Evolutionary conservation across 2,329 filamentous ascomycete species (phyloP).

Genomic region (Colletotrichum liriopes): DNA sequence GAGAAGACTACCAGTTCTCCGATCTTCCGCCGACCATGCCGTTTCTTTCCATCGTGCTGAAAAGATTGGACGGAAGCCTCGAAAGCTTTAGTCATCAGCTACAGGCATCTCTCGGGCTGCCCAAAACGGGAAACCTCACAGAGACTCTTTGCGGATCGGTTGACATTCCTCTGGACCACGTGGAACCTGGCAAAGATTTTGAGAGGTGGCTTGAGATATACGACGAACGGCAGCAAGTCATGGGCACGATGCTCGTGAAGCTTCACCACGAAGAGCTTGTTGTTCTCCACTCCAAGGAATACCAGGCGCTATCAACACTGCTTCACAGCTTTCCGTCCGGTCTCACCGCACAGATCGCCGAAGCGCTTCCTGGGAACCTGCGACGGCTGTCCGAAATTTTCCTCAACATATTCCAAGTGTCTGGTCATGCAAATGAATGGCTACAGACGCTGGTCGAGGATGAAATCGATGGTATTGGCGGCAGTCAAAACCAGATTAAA

Average conservation of each 20-base stretch:
- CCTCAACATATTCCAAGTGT: conserved; percentile 95
- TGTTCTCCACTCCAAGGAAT: conserved; percentile 89
- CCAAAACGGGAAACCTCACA: conserved; percentile 60
- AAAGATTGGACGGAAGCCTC: conserved; percentile 70
- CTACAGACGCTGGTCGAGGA: conserved; percentile 94
- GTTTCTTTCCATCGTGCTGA: conserved; percentile 79
- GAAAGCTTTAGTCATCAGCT: conserved; percentile 64
- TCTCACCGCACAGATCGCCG: conserved; percentile 87
- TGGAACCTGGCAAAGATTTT: conserved; percentile 82
- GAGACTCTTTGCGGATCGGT: conserved; percentile 78
- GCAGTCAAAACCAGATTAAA: conserved; percentile 84
- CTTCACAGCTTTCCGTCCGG: conserved; percentile 88
- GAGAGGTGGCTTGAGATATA: conserved; percentile 91
- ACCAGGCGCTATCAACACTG: conserved; percentile 85
- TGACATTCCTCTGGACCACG: conserved; percentile 85
- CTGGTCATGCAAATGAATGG: conserved; percentile 88
- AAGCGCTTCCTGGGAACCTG: conserved; percentile 83
- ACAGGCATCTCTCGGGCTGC: conserved; percentile 59
- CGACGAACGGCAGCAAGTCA: conserved; percentile 81
- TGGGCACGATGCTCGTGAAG: conserved; percentile 89
- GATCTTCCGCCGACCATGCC: conserved; percentile 81
- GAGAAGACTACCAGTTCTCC: conserved; percentile 83
- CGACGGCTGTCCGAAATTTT: conserved; percentile 88
- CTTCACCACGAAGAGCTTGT: conserved; percentile 90
- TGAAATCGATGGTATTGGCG: conserved; percentile 89